A percentile compares a stretch with the other conserved stretches of the same genome.
phyloP scores from a whole-genome alignment of 768 basidiomycete species.

The Psilocybe subaeruginosa region DNA sequence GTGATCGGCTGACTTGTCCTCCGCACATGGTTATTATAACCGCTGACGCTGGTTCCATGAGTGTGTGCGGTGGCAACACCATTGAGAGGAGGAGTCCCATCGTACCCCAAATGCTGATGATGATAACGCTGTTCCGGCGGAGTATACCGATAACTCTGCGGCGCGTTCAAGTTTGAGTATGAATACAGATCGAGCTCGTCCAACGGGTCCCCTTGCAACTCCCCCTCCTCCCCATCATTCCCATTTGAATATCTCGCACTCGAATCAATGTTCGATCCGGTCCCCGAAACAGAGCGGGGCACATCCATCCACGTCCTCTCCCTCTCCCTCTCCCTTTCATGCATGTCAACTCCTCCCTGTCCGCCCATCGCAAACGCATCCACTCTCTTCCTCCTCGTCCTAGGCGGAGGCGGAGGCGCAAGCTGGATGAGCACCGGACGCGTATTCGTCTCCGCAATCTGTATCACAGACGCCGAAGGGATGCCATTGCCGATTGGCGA shows the following conservation, averaged over 20 bases:
- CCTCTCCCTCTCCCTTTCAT: not conserved
- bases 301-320: slow-evolving; percentile 1
- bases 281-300: not conserved
- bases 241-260: not conserved
- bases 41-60: not conserved
- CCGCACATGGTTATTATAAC: not conserved
- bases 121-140: not conserved
- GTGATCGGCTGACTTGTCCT: slow-evolving; percentile 7
- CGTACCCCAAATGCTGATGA: not conserved
- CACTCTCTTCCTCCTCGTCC: slow-evolving; percentile 10
- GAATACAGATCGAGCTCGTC: slow-evolving; percentile 1
- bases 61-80: too few relatives aligned
- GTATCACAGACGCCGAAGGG: not conserved
- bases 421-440: slow-evolving; percentile 14
- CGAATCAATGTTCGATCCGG: not conserved
- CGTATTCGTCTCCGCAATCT: not conserved
- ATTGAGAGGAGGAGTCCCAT: not conserved
- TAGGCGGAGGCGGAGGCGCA: slow-evolving; percentile 10
- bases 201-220: not conserved
- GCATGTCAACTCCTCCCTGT: not conserved
- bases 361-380: not conserved
- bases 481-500: too few relatives aligned
- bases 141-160: not conserved
- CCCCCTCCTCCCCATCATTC: not conserved
- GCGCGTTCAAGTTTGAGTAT: not conserved